These are phyloP conservation scores for Isatis tinctoria DNA, from an alignment of 345 rosid species.

Conservation along the genomic window DNA sequence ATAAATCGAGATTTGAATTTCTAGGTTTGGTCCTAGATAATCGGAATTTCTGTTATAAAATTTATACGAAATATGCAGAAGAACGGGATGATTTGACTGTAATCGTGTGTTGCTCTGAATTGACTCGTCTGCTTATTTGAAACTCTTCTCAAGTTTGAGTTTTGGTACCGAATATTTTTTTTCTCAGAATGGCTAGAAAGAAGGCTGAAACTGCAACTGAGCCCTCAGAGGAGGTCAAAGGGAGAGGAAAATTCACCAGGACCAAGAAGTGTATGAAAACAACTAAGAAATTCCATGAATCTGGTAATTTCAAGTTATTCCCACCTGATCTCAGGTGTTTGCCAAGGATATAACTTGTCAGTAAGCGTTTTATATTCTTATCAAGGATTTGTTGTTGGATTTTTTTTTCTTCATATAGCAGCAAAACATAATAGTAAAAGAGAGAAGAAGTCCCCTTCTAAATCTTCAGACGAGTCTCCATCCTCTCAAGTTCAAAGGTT, in stretches of 20 bases:
- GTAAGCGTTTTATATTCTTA: neutral
- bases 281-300: neutral
- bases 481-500: conserved; percentile 4
- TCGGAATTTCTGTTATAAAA: neutral
- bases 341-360: too few relatives aligned
- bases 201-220: conserved; percentile 12
- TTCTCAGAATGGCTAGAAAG: conserved; percentile 32
- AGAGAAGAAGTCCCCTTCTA: conserved; percentile 28
- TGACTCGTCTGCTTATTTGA: neutral
- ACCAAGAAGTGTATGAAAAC: conserved; percentile 23
- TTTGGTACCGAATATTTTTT: neutral
- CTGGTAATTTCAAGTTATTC: conserved; percentile 4
- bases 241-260: conserved; percentile 16
- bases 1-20: neutral
- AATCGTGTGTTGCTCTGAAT: neutral
- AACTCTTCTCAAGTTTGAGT: neutral
- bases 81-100: neutral
- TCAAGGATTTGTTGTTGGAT: neutral
- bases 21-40: neutral
- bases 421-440: conserved; percentile 24
- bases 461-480: conserved; percentile 9
- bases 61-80: neutral
- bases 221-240: conserved; percentile 11
- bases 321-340: neutral
- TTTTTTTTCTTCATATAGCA: neutral